Evolutionary conservation across 1,139 yeast genomes (phyloP).

Genomic region (Magnusiomyces sp.): DNA sequence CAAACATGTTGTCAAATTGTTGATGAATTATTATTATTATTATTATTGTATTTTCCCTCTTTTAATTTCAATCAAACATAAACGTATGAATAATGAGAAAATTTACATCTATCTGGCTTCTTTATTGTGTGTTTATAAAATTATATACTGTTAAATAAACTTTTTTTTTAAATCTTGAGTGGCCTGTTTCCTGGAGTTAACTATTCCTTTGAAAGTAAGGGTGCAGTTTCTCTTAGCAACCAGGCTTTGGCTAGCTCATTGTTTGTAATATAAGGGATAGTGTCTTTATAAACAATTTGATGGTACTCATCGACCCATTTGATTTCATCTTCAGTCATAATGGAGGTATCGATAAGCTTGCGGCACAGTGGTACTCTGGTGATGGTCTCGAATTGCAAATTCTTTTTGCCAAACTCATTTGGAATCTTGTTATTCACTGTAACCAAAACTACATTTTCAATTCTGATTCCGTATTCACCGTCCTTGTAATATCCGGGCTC

Average conservation of each 20-base stretch:
- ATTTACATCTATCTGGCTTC: too few species aligned
- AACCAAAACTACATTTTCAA: constrained; percentile 71
- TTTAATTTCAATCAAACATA: too few species aligned
- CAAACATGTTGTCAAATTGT: constrained; percentile 87
- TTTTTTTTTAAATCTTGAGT: too few species aligned
- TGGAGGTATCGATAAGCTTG: constrained; percentile 49
- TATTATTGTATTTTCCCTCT: too few species aligned
- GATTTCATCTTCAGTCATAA: constrained; percentile 56
- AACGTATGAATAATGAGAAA: too few species aligned
- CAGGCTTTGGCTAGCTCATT: constrained; percentile 32
- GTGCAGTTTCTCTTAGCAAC: constrained; percentile 11
- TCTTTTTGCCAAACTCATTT: constrained; percentile 46
- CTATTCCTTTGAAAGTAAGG: neutral
- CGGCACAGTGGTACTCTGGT: constrained; percentile 83
- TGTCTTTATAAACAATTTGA: constrained; percentile 46
- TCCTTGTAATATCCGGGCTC: constrained; percentile 96
- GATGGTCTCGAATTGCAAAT: constrained; percentile 71
- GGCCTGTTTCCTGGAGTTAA: too few species aligned
- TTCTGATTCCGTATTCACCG: constrained; percentile 87
- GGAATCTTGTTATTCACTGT: constrained; percentile 38
- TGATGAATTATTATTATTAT: too few species aligned
- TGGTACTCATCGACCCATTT: constrained; percentile 67
- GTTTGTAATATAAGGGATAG: constrained; percentile 42
- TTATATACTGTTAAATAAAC: too few species aligned
- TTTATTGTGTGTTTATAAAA: too few species aligned